Conservation (phyloP, 1,284 basidiomycete species). For the Amylostereum areolatum region DNA sequence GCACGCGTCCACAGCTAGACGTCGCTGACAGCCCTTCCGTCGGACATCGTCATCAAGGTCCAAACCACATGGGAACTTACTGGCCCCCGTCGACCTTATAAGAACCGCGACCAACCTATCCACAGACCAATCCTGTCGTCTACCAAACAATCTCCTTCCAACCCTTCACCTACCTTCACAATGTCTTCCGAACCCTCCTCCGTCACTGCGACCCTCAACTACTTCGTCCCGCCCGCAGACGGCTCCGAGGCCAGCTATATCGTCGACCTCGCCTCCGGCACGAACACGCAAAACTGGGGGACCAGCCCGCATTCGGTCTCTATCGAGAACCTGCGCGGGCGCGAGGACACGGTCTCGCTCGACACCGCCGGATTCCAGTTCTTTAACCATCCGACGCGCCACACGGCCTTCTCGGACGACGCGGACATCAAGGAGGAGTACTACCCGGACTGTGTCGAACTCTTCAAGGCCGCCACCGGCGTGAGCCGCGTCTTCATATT, state of each 20-base stretch:
- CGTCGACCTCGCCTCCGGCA: conserved; percentile 16
- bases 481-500: conserved; percentile 54
- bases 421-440: conserved; percentile 46
- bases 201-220: conserved; percentile 15
- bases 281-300: conserved; percentile 17
- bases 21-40: no score
- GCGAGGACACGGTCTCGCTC: conserved; percentile 38
- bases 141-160: no score
- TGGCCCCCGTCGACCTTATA: no score
- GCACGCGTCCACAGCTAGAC: no score
- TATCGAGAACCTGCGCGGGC: conserved; percentile 54
- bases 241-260: conserved; percentile 23
- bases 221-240: conserved; percentile 26
- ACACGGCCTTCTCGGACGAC: conserved; percentile 40
- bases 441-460: conserved; percentile 52
- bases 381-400: conserved; percentile 32
- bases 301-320: conserved; percentile 22
- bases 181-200: neutral
- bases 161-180: no score
- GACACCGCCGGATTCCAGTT: conserved; percentile 56
- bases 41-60: no score
- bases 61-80: no score
- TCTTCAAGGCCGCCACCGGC: conserved; percentile 56
- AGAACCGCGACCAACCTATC: no score
- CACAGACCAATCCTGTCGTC: no score